Percentiles rank a stretch among this genome's conserved stretches.
These are phyloP conservation scores for Colletotrichum lindemuthianum DNA, from an alignment of 2,329 filamentous ascomycete species.

Conservation along the genomic window DNA sequence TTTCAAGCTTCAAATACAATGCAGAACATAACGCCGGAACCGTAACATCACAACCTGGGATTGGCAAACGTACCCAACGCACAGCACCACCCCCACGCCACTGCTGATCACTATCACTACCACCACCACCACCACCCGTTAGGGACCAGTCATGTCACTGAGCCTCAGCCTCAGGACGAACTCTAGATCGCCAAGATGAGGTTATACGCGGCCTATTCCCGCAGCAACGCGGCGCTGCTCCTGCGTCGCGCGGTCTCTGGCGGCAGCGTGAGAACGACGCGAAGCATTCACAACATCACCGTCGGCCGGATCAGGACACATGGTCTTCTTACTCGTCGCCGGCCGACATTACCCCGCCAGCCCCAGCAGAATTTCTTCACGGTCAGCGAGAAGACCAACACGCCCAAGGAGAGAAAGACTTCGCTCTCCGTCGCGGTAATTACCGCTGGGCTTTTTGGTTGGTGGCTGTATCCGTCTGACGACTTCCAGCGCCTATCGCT, in stretches of 20 bases:
- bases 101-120: conserved; percentile 24
- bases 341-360: conserved; percentile 29
- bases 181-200: conserved; percentile 28
- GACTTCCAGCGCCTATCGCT: conserved; percentile 51
- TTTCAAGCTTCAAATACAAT: conserved; percentile 1
- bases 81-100: conserved; percentile 1
- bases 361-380: conserved; percentile 37
- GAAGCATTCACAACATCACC: conserved; percentile 25
- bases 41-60: conserved; percentile 11
- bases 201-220: conserved; percentile 17
- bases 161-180: conserved; percentile 13
- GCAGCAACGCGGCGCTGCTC: conserved; percentile 5
- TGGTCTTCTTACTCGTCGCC: conserved; percentile 18
- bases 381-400: conserved; percentile 37
- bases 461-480: conserved; percentile 56
- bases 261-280: conserved; percentile 2
- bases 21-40: conserved; percentile 13
- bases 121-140: not conserved
- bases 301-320: conserved; percentile 32
- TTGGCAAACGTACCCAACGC: not conserved
- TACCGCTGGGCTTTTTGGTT: conserved; percentile 51
- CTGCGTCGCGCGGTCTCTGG: conserved; percentile 6
- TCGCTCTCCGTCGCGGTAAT: conserved; percentile 47
- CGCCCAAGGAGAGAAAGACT: conserved; percentile 29
- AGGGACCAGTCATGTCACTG: conserved; percentile 29